These are phyloP conservation scores for Leccinum griseonigrum DNA, from an alignment of 1,284 basidiomycete species.

Conservation along the genomic window DNA sequence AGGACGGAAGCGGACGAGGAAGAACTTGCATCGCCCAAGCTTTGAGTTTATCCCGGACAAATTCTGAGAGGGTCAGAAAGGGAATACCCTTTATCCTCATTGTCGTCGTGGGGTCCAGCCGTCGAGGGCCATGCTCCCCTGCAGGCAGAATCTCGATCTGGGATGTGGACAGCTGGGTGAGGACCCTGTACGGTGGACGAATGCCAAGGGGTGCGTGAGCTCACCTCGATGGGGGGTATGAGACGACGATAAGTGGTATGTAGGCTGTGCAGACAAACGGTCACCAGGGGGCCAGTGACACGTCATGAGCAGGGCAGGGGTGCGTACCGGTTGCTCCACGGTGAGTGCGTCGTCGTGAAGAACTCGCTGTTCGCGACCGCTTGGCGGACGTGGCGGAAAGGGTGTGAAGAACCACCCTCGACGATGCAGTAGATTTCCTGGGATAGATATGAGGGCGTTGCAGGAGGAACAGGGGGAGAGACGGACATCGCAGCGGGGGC, in stretches of 20 bases:
- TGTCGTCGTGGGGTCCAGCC: constrained; percentile 61
- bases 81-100: constrained; percentile 66
- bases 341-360: constrained; percentile 43
- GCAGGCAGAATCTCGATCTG: constrained; percentile 81
- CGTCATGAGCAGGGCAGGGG: constrained; percentile 22
- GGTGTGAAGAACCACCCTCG: constrained; percentile 48
- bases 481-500: constrained; percentile 46
- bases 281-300: constrained; percentile 10
- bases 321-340: constrained; percentile 53
- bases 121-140: constrained; percentile 74
- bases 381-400: constrained; percentile 54
- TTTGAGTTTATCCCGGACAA: constrained; percentile 75
- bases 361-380: constrained; percentile 44
- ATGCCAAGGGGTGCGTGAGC: constrained; percentile 23
- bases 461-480: neutral
- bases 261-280: constrained; percentile 38
- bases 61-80: constrained; percentile 76
- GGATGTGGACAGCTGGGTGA: neutral
- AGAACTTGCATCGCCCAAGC: constrained; percentile 67
- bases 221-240: constrained; percentile 42
- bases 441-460: constrained; percentile 1
- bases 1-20: constrained; percentile 1
- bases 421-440: constrained; percentile 60
- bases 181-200: neutral
- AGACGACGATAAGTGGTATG: constrained; percentile 55